Evolutionary conservation across 371 early-diverging fungal species (phyloP), one percentile per base, ranked within the genome.

Genomic region (Mucor lusitanicus): DNA sequence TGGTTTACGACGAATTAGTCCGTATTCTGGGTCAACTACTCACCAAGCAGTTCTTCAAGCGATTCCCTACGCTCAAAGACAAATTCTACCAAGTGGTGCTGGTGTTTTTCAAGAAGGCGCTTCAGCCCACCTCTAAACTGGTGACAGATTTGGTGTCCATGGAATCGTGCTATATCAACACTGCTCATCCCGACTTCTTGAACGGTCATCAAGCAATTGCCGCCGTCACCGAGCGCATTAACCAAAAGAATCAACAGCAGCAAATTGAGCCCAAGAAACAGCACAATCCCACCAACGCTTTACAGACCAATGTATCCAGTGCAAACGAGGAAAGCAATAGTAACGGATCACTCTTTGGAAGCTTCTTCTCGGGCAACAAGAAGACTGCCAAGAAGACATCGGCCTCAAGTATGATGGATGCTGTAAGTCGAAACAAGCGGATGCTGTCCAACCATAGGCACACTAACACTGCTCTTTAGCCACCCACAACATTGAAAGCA

Each of bases 181-280:
- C 99, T 2, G 98, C 90, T 17, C 99, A 99, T 75, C 99, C 99
- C 7, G 99, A 99, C 77, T 99, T 99, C 75, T 84, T 98, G 65
- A 92, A 87, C 64, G 99, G 99, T 58, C 97, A 98, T 85, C 92
- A 91, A 77, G 98, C 98, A 9, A 93, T 96, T 84, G 92, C 96
- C 30, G 88, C 95, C 46, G 95, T 98, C 65, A 90, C 88, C 65
- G 98, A 98, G 25, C 89, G 94, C 33, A 72, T 95, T 85, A 54
- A 76, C 84, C 57, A 86, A 83, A 77, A 57, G 53, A 61, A 13
- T 28, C 61, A 60, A 30, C 42, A 55, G 27, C 30, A 63, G 8
- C 63, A 60, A 6, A 61, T 28, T 15, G 68, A 71, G 42, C 78
- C 76, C 62, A 79, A 82, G 40, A 84, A 85, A 68, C 81, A 77